Percentiles rank a stretch among this genome's conserved stretches.
Evolutionary conservation across 176 grass and related monocot species (phyloP).

Genomic region (Stipa capillata): DNA sequence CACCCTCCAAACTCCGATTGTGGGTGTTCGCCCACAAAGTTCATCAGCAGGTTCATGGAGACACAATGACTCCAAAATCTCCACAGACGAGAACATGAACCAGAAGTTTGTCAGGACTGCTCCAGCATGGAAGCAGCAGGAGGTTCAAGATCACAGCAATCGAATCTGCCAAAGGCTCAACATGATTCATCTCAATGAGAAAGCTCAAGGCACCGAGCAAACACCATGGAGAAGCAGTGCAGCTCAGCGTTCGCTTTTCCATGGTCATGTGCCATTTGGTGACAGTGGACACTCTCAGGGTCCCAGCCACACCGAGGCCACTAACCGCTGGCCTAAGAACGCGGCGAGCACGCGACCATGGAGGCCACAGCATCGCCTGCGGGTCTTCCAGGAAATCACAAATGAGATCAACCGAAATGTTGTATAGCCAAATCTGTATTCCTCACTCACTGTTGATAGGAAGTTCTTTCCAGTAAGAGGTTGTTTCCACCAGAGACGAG

Average conservation of each 20-base stretch:
- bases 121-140: conserved; percentile 28
- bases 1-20: neutral
- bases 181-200: conserved; percentile 14
- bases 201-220: conserved; percentile 3
- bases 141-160: conserved; percentile 16
- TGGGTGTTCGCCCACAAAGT: neutral
- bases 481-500: neutral
- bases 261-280: neutral
- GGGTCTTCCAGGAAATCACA: conserved; percentile 58
- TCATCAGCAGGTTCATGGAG: conserved; percentile 25
- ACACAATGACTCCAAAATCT: neutral
- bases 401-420: conserved; percentile 26
- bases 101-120: conserved; percentile 32
- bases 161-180: conserved; percentile 16
- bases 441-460: neutral
- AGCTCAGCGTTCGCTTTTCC: conserved; percentile 35
- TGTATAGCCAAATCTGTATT: neutral
- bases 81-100: conserved; percentile 20
- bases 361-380: conserved; percentile 16
- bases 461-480: conserved; percentile 1
- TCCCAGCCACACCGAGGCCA: conserved; percentile 7
- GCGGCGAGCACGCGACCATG: neutral
- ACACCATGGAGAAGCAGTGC: conserved; percentile 27
- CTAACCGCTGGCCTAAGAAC: conserved; percentile 4
- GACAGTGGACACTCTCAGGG: neutral